phyloP scores from a whole-genome alignment of 805 yeast species.

The Gaillardinia entomophila region DNA sequence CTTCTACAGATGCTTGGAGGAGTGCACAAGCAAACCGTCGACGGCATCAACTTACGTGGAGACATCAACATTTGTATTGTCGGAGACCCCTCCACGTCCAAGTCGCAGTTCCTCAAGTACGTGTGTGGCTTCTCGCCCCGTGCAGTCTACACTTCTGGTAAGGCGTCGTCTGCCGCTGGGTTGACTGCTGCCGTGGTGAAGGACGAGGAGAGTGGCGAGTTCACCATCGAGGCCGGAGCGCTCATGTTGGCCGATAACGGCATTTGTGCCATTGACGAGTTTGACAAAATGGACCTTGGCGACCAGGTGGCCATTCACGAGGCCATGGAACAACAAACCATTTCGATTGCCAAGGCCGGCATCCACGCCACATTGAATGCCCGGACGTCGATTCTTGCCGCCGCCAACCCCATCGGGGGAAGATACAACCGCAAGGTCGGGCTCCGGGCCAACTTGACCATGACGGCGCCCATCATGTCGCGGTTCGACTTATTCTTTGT shows the following conservation, averaged over 20 bases:
- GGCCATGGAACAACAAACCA: slow-evolving; percentile 99
- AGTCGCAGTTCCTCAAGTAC: slow-evolving; percentile 91
- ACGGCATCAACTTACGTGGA: slow-evolving; percentile 92
- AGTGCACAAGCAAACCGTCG: slow-evolving; percentile 88
- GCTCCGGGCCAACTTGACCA: slow-evolving; percentile 77
- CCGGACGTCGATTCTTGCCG: slow-evolving; percentile 91
- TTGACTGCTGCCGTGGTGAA: slow-evolving; percentile 95
- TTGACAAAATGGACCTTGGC: slow-evolving; percentile 91
- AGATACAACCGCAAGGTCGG: slow-evolving; percentile 85
- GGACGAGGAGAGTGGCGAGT: slow-evolving; percentile 96
- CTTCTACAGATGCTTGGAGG: slow-evolving; percentile 88
- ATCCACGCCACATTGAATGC: slow-evolving; percentile 97
- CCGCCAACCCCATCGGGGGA: slow-evolving; percentile 99
- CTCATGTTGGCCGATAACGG: slow-evolving; percentile 98
- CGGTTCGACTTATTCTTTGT: slow-evolving; percentile 95
- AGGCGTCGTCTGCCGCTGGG: slow-evolving; percentile 98
- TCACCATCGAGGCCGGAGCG: slow-evolving; percentile 98
- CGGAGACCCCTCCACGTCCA: slow-evolving; percentile 97
- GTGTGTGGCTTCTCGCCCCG: slow-evolving; percentile 89
- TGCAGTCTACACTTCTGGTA: slow-evolving; percentile 95
- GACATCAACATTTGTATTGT: slow-evolving; percentile 95
- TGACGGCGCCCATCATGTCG: slow-evolving; percentile 99
- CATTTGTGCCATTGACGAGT: slow-evolving; percentile 96
- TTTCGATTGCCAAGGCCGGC: slow-evolving; percentile 97
- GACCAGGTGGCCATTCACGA: slow-evolving; percentile 99